phyloP scores from a whole-genome alignment of 352 stramenopile genomes.

The Phytopythium kandeliae region DNA sequence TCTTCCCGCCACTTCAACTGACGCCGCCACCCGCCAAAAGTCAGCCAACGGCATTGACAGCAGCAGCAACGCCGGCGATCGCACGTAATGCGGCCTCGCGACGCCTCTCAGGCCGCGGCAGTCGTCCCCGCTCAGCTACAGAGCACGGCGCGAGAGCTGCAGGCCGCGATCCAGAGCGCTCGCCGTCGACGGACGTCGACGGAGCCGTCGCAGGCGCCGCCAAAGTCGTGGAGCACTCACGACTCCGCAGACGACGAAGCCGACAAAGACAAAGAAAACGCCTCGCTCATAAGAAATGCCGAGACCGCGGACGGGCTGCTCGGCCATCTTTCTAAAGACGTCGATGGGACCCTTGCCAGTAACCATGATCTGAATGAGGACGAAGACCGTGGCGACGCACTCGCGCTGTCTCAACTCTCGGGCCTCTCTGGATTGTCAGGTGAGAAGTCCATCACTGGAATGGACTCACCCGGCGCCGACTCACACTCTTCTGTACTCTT shows the following conservation, averaged over 20 bases:
- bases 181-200: slow-evolving; percentile 16
- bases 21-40: not conserved
- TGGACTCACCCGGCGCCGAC: not conserved
- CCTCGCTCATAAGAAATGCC: not conserved
- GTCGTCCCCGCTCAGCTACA: slow-evolving; percentile 23
- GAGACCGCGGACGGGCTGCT: no score
- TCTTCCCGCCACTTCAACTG: slow-evolving; percentile 1
- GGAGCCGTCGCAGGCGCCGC: not conserved
- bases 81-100: not conserved
- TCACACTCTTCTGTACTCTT: not conserved
- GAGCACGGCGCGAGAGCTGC: slow-evolving; percentile 42
- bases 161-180: slow-evolving; percentile 39
- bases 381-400: not conserved
- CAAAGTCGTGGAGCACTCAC: not conserved
- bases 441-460: not conserved
- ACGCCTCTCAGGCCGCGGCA: not conserved
- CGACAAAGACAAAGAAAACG: slow-evolving; percentile 4
- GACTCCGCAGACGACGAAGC: not conserved
- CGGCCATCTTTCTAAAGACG: not conserved
- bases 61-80: not conserved
- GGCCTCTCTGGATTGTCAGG: slow-evolving; percentile 1
- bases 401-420: slow-evolving; percentile 6
- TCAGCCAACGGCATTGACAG: not conserved
- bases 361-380: not conserved
- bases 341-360: no score